phyloP scores from a whole-genome alignment of 1,284 basidiomycete genomes.

The Phlebopus sp. region DNA sequence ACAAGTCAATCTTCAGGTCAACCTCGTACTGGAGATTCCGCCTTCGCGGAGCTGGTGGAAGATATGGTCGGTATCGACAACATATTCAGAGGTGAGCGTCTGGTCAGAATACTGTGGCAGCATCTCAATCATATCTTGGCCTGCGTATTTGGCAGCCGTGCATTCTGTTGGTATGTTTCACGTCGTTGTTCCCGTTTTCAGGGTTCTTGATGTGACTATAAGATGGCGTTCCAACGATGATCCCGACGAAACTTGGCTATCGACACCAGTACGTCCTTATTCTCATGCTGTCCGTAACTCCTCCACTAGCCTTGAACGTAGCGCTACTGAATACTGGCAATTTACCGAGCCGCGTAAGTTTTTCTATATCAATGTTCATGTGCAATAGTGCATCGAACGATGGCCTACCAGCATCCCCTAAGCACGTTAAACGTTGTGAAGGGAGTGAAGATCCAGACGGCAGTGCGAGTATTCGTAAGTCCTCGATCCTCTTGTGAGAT shows the following conservation, averaged over 20 bases:
- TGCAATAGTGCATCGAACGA: background rate
- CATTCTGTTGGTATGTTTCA: slow-evolving; percentile 36
- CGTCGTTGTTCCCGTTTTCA: background rate
- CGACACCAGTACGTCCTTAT: slow-evolving; percentile 38
- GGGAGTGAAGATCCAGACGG: slow-evolving; percentile 41
- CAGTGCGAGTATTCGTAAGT: slow-evolving; percentile 41
- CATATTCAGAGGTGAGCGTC: slow-evolving; percentile 37
- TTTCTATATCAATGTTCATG: slow-evolving; percentile 5
- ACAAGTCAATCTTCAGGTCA: slow-evolving; percentile 33
- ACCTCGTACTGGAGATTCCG: slow-evolving; percentile 41
- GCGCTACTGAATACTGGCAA: slow-evolving; percentile 46
- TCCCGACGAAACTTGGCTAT: slow-evolving; percentile 38
- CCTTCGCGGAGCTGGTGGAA: slow-evolving; percentile 41
- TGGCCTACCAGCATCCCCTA: slow-evolving; percentile 23
- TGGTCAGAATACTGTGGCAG: background rate
- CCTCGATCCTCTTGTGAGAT: background rate
- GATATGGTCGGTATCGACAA: slow-evolving; percentile 33
- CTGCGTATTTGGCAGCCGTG: slow-evolving; percentile 28
- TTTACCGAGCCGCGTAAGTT: slow-evolving; percentile 36
- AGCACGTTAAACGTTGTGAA: slow-evolving; percentile 36
- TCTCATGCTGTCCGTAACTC: slow-evolving; percentile 1
- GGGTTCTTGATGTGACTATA: slow-evolving; percentile 12
- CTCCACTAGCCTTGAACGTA: slow-evolving; percentile 13
- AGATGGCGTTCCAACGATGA: slow-evolving; percentile 47
- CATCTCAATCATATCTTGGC: background rate